Base-by-base conservation (phyloP, 495 filamentous ascomycete genomes). In the Glutinoglossum americanum region DNA sequence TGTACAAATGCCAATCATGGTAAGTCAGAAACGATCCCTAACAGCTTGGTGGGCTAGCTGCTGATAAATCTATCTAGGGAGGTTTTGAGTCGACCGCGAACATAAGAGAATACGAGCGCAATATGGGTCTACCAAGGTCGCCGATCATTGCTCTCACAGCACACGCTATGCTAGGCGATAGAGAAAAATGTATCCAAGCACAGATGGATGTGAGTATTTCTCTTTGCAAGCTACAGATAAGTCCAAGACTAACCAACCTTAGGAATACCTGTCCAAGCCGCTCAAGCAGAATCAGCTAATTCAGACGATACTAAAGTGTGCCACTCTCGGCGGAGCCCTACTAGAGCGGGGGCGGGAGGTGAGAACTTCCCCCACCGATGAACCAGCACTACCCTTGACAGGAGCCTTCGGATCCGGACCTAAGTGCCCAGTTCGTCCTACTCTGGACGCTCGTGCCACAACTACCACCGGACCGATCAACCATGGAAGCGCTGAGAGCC, bases 1-100 rank as follows among this genome's bases (percentile, higher is more conserved):
- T 64, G 93, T 99, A 7, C 93, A 97, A 68, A 99, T 99, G 93
- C 93, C 93, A 23, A 83, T 97, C 60, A 97, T 99, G 89, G 82
- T 84, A 71, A 66, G 76, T 65, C 30, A 19, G 30, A 56, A 41
- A 26, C 58, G 17, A 44, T n/a, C 27, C 35, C 17, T n/a, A 25
- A 45, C 19, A 7, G 25, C 62, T 51, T 57, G 11, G 33, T 45
- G n/a, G 55, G 28, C 30, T 30, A 13, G 8, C 27, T 44, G 0
- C 13, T 55, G 27, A 49, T 47, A 49, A 17, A 1, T 48, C 26
- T 26, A 19, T 61, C 60, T 60, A 85, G 82, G 93, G 93, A 62
- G 93, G 93, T 37, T 99, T 97, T 67, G 93, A 99, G 70, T 87
- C 93, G 39, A 99, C 93, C 21, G 87, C 82, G 56, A 94, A 92